Evolutionary conservation across 2,329 filamentous ascomycete genomes (phyloP), one percentile per base, ranked within the genome.

Genomic region (Aspergillus costaricaensis): DNA sequence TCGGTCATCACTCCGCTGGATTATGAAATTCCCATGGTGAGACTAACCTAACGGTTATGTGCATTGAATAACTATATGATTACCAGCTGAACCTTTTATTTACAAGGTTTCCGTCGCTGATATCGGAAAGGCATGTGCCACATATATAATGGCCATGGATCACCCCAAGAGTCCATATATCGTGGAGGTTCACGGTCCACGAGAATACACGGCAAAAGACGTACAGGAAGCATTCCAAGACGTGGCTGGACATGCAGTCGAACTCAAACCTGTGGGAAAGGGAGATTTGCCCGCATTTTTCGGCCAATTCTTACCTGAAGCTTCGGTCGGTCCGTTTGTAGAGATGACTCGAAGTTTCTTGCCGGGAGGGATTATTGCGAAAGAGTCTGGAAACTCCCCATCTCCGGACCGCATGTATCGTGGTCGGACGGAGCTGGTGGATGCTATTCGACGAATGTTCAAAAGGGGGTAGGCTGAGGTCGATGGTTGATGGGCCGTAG

Each of bases 341-440:
- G 62, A 65, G 43, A 61, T 65, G 60, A 62, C 64, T 21, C 21
- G 14, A 12, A 60, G 59, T 38, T 64, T 65, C 23, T 21, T 65
- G 44, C 59, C 62, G 0, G 64, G 63, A 19, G 64, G 64, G 0
- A 14, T 58, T 3, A 49, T 60, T 2, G 43, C 41, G 15, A 8
- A 12, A n/a, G 23, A 30, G 4, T 14, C 25, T 6, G 19, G 19
- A 2, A 23, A 23, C 8, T 12, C 8, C 7, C 14, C 47, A 12
- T 17, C 25, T n/a, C n/a, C 14, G 3, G 48, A 49, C 32, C 43
- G n/a, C 5, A 25, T 51, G 14, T 50, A 58, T 25, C 43, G 25
- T 14, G 55, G 59, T 5, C 32, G 44, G 44, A 61, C 44, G 12
- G 59, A 44, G 15, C 44, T 61, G 44, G 32, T 0, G 23, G 59